Evolutionary conservation across 495 filamentous ascomycete species (phyloP), one percentile per base, ranked within the genome.

Genomic region (Talaromyces nanjingensis): DNA sequence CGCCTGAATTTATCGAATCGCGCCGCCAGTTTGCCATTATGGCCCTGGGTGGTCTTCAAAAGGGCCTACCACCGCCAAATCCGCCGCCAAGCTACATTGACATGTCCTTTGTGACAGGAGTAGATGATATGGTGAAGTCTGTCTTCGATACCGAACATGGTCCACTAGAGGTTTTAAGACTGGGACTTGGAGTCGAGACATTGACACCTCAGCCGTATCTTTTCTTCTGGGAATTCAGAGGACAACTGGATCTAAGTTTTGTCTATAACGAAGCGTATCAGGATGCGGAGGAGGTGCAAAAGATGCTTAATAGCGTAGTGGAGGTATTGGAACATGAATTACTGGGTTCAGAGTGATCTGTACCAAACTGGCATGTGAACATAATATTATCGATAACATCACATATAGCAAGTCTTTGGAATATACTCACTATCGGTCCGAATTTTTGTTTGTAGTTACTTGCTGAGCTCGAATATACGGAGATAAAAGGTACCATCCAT

Each of bases 241-340:
- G 67, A 18, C 67, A 67, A 55, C 54, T 74, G 37, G 65, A 62
- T 61, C 56, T 75, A 4, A 64, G 65, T 3, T 49, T 75, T 39
- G 67, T 72, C 29, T 75, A 72, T 62, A 75, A 75, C 25, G 71
- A 74, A 64, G 65, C 65, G 4, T 75, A 67, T 33, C 68, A 74
- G 29, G 29, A 59, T 37, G 16, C 14, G 8, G 20, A 9, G 18
- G 16, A 18, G 12, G 56, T 12, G 3, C 29, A 2, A 9, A 33
- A 59, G 8, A 34, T 34, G 18, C 56, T 59, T 1, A 29, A 34
- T 12, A 34, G 27, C n/a, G 20, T 31, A 24, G n/a, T 20, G 27
- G 29, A 59, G 29, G 56, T 59, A 31, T 59, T 34, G n/a, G 8
- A 34, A 34, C 29, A n/a, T 34, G 29, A 39, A 12, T 12, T 55